Percentiles rank a stretch among this genome's conserved stretches.
Evolutionary conservation across 2,329 filamentous ascomycete genomes (phyloP).

Genomic region (Claviceps humidiphila): DNA sequence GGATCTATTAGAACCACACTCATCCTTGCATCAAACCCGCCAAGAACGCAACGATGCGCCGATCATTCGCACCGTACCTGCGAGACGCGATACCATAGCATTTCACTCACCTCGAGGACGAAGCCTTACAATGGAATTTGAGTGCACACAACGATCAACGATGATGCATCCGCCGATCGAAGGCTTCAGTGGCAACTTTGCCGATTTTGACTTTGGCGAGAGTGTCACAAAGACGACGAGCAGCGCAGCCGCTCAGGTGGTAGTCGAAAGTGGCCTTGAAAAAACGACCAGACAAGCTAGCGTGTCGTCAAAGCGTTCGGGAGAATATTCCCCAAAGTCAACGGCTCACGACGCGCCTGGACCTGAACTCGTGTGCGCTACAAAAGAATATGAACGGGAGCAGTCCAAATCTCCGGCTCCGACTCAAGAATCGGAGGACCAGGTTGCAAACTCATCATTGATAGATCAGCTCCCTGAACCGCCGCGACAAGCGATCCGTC

Average conservation of each 20-base stretch:
- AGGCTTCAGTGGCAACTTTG: constrained; percentile 24
- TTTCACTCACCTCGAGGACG: constrained; percentile 30
- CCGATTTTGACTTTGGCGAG: constrained; percentile 25
- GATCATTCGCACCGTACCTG: constrained; percentile 33
- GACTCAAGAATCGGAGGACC: background rate
- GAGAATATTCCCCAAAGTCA: background rate
- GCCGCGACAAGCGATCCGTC: background rate
- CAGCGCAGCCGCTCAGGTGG: background rate
- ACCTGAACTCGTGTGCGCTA: background rate
- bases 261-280: background rate
- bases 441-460: constrained; percentile 1
- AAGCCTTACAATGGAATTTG: constrained; percentile 33
- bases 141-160: constrained; percentile 10
- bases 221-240: constrained; percentile 10
- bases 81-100: constrained; percentile 37
- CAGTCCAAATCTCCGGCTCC: constrained; percentile 1
- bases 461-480: constrained; percentile 3
- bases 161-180: constrained; percentile 15
- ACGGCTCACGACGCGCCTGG: background rate
- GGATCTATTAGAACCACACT: constrained; percentile 28
- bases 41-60: constrained; percentile 29
- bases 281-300: background rate
- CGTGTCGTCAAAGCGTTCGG: background rate
- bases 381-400: constrained; percentile 8
- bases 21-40: constrained; percentile 22